Base-by-base conservation (phyloP, 257 asterid genomes). In the Gentiana straminea region DNA sequence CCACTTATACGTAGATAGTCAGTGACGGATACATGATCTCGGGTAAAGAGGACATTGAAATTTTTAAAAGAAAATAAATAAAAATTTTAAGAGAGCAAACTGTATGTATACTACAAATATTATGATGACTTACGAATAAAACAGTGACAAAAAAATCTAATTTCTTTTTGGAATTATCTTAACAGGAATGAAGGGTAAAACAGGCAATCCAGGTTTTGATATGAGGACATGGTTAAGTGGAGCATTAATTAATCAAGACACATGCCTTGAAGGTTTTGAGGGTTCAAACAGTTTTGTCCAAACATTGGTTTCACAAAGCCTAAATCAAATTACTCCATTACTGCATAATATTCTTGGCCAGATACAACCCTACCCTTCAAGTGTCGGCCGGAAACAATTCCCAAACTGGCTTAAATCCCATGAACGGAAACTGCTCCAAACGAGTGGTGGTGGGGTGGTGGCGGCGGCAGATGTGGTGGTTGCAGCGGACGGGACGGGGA, bases 401-500 rank as follows among this genome's bases (percentile, higher is more conserved):
- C 94, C 94, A 1, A 32, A 43, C 3, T 84, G 94, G 94, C 11
- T 84, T 3, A 69, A 65, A 51, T 8, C 15, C 3, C 64, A 52
- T 4, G 83, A 77, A 13, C 67, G 80, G 60, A 73, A 53, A 59
- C 73, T 77, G n/a, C 77, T 81, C 8, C 80, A 77, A 35, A 34
- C 69, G 4, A 64, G 9, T 2, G 75, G 71, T 2, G 53, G 60
- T 32, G 51, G 59, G 33, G 33, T n/a, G 32, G 56, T 59, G 52
- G 50, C 61, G 32, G 24, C 12, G 15, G 72, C 75, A 2, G 70
- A 84, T 11, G 83, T 15, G 9, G 80, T 84, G 13, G 94, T 84
- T 4, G 81, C 94, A 2, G 66, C 59, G 1, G 94, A 84, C 8
- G 94, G 94, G 9, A 68, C 81, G 0, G 94, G 94, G 4, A 62